Percentiles rank a stretch among this genome's conserved stretches.
Conservation (phyloP, 2,329 filamentous ascomycete genomes). For the Alternaria sp. region DNA sequence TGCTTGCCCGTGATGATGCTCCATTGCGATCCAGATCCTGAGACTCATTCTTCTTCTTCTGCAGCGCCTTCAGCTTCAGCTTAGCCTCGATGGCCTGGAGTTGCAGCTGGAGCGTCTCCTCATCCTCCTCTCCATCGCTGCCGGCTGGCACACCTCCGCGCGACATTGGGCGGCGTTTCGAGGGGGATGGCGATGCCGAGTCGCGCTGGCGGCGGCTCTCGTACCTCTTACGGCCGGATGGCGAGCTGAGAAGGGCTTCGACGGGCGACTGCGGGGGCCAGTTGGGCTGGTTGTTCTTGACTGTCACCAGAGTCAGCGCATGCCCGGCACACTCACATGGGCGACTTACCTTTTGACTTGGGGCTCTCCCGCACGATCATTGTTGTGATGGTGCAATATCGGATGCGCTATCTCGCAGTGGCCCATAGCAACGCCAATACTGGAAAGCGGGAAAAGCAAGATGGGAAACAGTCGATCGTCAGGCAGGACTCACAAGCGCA, state of each 20-base stretch:
- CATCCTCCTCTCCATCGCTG: constrained; percentile 63
- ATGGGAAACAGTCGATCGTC: not conserved
- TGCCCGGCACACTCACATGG: not conserved
- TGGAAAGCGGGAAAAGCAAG: not conserved
- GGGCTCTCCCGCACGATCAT: constrained; percentile 59
- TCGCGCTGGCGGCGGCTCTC: constrained; percentile 67
- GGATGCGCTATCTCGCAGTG: constrained; percentile 14
- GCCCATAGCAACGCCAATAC: constrained; percentile 39
- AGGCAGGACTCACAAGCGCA: constrained; percentile 1
- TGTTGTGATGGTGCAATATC: constrained; percentile 30
- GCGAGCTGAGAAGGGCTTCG: constrained; percentile 71
- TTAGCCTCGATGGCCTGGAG: constrained; percentile 88
- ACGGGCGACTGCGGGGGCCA: constrained; percentile 70
- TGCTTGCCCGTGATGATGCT: constrained; percentile 36
- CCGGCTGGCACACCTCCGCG: constrained; percentile 18
- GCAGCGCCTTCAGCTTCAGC: constrained; percentile 84
- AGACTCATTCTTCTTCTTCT: constrained; percentile 56
- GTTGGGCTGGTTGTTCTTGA: constrained; percentile 50
- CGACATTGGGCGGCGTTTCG: constrained; percentile 48
- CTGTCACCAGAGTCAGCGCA: constrained; percentile 29
- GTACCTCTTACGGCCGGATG: constrained; percentile 78
- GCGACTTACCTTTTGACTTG: constrained; percentile 48
- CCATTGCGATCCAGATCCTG: constrained; percentile 29
- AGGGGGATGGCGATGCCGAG: constrained; percentile 65
- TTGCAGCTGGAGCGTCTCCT: constrained; percentile 86